Percentiles rank a stretch among this genome's conserved stretches.
phyloP scores from a whole-genome alignment of 805 yeast species.

The Saccharomycopsis sp. region DNA sequence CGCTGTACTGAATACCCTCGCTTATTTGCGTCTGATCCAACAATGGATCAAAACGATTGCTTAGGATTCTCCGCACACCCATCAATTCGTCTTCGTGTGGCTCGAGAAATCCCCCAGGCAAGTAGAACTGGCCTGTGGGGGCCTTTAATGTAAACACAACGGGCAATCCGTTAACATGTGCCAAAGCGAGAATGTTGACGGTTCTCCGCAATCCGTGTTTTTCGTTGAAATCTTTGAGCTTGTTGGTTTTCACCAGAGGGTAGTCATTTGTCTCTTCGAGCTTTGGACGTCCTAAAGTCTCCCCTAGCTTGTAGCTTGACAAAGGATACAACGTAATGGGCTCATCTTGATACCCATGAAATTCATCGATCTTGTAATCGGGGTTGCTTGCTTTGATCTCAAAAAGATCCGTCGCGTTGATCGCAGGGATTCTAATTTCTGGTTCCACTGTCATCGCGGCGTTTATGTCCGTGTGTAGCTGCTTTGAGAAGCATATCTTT shows the following conservation, averaged over 20 bases:
- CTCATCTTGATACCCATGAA: not conserved
- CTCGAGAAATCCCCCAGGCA: conserved; percentile 1
- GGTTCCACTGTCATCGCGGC: not conserved
- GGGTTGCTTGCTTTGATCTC: not conserved
- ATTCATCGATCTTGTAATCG: conserved; percentile 1
- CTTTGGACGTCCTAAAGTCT: not conserved
- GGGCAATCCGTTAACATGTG: conserved; percentile 3
- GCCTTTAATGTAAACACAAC: not conserved
- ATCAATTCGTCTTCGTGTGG: conserved; percentile 3
- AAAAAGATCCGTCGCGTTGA: conserved; percentile 28
- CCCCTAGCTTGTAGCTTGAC: not conserved
- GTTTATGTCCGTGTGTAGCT: not conserved
- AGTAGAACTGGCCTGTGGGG: not conserved
- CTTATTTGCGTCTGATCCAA: not conserved
- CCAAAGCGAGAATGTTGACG: not conserved
- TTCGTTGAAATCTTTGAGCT: not conserved
- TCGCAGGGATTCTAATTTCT: not conserved
- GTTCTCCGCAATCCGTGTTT: conserved; percentile 3
- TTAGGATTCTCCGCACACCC: not conserved
- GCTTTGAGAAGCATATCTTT: too few relatives aligned
- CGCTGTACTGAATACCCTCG: not conserved
- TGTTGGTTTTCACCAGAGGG: not conserved
- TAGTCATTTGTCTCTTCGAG: not conserved
- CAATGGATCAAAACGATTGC: conserved; percentile 2
- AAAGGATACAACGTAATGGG: conserved; percentile 4